These are phyloP conservation scores for Curvularia verruculosa DNA, from an alignment of 2,329 filamentous ascomycete species.

Conservation along the genomic window DNA sequence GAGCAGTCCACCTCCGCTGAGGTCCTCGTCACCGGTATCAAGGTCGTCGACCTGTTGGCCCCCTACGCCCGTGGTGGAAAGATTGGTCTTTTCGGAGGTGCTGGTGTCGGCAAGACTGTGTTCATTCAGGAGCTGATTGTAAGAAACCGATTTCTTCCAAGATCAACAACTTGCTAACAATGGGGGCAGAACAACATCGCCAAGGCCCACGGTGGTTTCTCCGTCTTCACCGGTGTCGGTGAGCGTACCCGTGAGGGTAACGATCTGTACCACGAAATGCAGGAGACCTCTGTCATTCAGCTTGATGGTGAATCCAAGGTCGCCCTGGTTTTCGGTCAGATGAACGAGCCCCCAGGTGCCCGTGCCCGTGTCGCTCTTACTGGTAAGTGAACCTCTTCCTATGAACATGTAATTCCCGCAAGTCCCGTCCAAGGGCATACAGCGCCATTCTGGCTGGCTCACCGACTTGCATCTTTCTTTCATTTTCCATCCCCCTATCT, in stretches of 20 bases:
- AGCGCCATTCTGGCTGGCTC: not conserved
- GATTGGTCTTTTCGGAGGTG: constrained; percentile 99
- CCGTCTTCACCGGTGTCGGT: constrained; percentile 99
- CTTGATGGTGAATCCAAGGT: constrained; percentile 99
- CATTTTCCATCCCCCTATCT: not conserved
- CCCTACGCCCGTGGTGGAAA: constrained; percentile 99
- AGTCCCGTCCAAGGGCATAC: not conserved
- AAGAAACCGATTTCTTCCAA: constrained; percentile 42
- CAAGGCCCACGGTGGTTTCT: constrained; percentile 99
- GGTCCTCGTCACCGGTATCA: constrained; percentile 98
- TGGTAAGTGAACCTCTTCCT: constrained; percentile 54
- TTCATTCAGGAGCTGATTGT: constrained; percentile 99
- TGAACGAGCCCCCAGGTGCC: constrained; percentile 99
- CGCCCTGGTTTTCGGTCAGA: constrained; percentile 98
- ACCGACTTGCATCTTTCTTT: not conserved
- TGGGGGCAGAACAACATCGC: constrained; percentile 92
- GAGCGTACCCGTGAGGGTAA: constrained; percentile 99
- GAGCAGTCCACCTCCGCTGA: constrained; percentile 97
- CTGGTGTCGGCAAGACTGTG: constrained; percentile 99
- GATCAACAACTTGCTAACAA: constrained; percentile 31
- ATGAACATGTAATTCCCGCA: not conserved
- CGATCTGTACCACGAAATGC: constrained; percentile 99
- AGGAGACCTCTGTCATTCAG: constrained; percentile 99
- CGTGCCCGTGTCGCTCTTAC: constrained; percentile 99
- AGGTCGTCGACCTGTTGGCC: constrained; percentile 98